Percentiles rank a stretch among this genome's conserved stretches.
Evolutionary conservation across 2,329 filamentous ascomycete species (phyloP).

Genomic region (Aschersonia sp.): DNA sequence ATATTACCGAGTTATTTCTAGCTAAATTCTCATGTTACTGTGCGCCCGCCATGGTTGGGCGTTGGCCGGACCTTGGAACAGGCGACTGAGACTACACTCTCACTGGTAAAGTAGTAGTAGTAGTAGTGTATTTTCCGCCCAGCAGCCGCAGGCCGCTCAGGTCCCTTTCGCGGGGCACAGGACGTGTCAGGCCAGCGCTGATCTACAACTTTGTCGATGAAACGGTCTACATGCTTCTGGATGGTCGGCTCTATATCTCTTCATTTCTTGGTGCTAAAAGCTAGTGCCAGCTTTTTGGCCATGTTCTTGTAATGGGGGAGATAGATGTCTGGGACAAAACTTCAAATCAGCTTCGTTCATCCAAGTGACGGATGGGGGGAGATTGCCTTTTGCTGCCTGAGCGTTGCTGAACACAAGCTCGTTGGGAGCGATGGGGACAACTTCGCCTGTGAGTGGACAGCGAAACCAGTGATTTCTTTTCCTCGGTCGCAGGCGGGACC

Average conservation of each 20-base stretch:
- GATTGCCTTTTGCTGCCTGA: conserved; percentile 2
- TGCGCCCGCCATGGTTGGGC: too few species aligned
- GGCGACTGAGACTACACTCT: too few species aligned
- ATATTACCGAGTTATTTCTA: too few species aligned
- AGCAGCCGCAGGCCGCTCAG: too few species aligned
- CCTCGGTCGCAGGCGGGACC: not conserved
- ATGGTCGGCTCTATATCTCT: conserved; percentile 1
- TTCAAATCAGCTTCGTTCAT: not conserved
- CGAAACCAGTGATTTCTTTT: not conserved
- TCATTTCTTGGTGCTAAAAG: conserved; percentile 1
- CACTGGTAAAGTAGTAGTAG: too few species aligned
- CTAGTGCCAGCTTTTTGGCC: conserved; percentile 1
- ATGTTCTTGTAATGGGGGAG: not conserved
- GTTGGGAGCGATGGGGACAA: conserved; percentile 6
- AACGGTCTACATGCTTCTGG: conserved; percentile 1
- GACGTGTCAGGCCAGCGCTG: too few species aligned
- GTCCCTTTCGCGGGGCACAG: too few species aligned
- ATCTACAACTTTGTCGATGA: not conserved
- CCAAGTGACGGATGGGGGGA: too few species aligned
- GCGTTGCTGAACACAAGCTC: conserved; percentile 5
- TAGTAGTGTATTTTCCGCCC: too few species aligned
- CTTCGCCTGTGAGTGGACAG: not conserved
- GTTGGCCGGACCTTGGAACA: too few species aligned
- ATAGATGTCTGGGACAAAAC: not conserved
- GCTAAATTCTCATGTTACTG: too few species aligned